Evolutionary conservation across 1,139 yeast genomes (phyloP), one percentile per base, ranked within the genome.

Genomic region (Geotrichum klebahnii): DNA sequence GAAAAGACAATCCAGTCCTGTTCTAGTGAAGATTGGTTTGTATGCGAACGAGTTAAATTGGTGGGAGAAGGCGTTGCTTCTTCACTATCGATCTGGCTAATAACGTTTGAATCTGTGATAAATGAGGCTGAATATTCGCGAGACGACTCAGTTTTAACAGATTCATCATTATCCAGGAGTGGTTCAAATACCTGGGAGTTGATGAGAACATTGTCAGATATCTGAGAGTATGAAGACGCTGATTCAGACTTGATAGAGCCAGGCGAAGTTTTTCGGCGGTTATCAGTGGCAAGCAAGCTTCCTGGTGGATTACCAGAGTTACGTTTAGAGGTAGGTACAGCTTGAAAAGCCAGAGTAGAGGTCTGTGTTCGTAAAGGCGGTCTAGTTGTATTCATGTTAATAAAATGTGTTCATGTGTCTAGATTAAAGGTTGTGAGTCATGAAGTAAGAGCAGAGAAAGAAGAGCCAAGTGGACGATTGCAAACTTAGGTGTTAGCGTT

Each of bases 1-100:
- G 41, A 32, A 22, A 46, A 46, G 2, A 46, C 45, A 19, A 46
- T 26, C 50, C 45, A 46, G 3, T 40, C 50, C 29, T 46, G 45
- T 26, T 46, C 50, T 36, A 43, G 22, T 8, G 50, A 40, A 12
- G 32, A n/a, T 33, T 46, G 49, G 12, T 20, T 24, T 38, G 5
- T 9, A 14, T n/a, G 28, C n/a, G 34, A 14, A 6, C 35, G 44
- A 10, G 17, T 16, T 5, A 26, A 16, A 20, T 17, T 14, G 23
- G 12, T 31, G 24, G n/a, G 17, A 3, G 31, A 19, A 12, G 5
- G 3, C 35, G 8, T 9, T 16, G 23, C n/a, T n/a, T 16, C 32
- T 5, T 22, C 32, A 16, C 44, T 40, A n/a, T 31, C 44, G 6
- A 40, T 10, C 5, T 40, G 44, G 24, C 44, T 40, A 26, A 40